Evolutionary conservation across 1,139 yeast species (phyloP), one percentile per base, ranked within the genome.

Genomic region (Geotrichum phurueaensis): DNA sequence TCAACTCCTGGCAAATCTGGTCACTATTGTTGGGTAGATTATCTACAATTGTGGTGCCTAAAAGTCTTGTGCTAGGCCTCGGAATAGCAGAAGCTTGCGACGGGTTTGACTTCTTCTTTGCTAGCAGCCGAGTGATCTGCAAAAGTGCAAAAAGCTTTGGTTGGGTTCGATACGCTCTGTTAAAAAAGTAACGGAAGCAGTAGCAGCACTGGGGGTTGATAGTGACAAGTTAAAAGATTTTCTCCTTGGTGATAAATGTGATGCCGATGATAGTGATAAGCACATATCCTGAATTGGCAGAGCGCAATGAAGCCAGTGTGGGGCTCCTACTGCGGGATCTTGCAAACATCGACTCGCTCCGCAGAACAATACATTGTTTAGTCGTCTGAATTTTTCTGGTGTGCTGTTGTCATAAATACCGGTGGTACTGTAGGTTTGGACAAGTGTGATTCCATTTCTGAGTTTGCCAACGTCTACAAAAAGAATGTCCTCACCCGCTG

Each of bases 1-100:
- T 63, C 31, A 69, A 62, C 53, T 68, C 71, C 25, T 60, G 62
- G 23, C 62, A 57, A 43, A 63, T 61, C 15, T 63, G 64, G 23
- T 65, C 68, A 31, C 43, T 49, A 15, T 50, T 48, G 43, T 54
- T 50, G 12, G 63, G 56, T 18, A 36, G 43, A 36, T 45, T 39
- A 47, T 22, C 29, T 22, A 9, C 50, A 51, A 31, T 27, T 23
- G 6, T 15, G 29, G 27, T 31, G 29, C 47, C 25, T 29, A 50
- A 15, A n/a, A n/a, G n/a, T 45, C 58, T 13, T 45, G 60, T 45
- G 25, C 51, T 39, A 33, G 60, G 43, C 27, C 63, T 27, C 53
- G 59, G 58, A 52, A 52, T 48, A 31, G 50, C 51, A 15, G 54
- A 25, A 9, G 23, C 55, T 22, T 33, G 50, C 22, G 48, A 50